Base-by-base conservation (phyloP, 2,329 filamentous ascomycete genomes). In the Amphichorda felina region DNA sequence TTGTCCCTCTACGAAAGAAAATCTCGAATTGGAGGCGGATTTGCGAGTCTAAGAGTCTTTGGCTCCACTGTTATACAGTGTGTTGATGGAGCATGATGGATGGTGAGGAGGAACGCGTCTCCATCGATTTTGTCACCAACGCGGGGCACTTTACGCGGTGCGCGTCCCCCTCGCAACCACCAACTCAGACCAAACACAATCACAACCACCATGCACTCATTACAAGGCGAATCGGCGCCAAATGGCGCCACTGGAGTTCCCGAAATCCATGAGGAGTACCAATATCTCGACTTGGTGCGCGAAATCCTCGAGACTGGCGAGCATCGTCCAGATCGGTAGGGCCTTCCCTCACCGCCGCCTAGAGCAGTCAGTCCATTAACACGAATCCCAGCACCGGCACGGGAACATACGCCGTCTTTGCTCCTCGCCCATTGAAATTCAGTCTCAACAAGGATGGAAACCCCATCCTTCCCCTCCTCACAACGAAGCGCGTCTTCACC, bases 401-500 rank as follows among this genome's bases (percentile, higher is more conserved):
- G 4, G 91, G 91, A 37, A 98, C 91, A 9, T 75, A 79, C 51
- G 87, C 87, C 8, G 70, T 96, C 45, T 95, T 94, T 50, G 89
- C 86, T 2, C 89, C 91, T 2, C 70, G 73, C 1, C 85, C 87
- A 24, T 72, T 96, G 33, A 88, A 86, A 52, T 98, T 96, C 68
- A 69, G 71, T 30, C 82, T 98, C 43, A 82, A 80, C 43, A 32
- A 73, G 37, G 51, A 64, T 40, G 67, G 65, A 40, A 49, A 48
- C 2, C 78, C 81, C 2, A 68, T 95, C 47, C 74, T 98, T 15
- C 91, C 91, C 17, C 84, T 98, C 46, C 79, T 98, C 14, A 98
- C 91, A 4, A 98, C 91, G 3, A 98, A 98, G 59, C 86, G 91
- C 46, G 91, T 98, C 48, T 96, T 95, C 61, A 73, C 84, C 22